Conservation (phyloP, 2,329 filamentous ascomycete genomes). For the Fusarium mexicanum region DNA sequence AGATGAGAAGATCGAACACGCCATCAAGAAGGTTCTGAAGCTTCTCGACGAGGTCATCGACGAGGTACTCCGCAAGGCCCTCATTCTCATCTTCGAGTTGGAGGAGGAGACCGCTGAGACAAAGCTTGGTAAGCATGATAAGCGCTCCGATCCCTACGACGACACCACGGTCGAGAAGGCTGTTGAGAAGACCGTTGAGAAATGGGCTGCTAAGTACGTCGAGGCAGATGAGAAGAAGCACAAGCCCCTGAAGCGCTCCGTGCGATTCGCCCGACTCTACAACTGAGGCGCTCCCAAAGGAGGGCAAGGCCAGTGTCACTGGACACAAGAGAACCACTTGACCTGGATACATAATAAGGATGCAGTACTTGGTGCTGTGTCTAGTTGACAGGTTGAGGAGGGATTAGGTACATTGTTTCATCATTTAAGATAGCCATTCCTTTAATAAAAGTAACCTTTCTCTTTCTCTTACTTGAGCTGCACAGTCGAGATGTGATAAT, state of each 20-base stretch:
- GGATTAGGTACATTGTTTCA: conserved; percentile 28
- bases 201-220: conserved; percentile 8
- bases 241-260: not conserved
- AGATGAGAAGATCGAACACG: not conserved
- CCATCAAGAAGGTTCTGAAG: conserved; percentile 5
- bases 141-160: conserved; percentile 13
- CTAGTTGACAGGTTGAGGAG: conserved; percentile 2
- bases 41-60: conserved; percentile 15
- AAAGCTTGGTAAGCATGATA: not conserved
- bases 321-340: not conserved
- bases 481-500: not conserved
- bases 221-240: conserved; percentile 1
- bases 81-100: conserved; percentile 11
- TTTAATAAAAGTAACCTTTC: conserved; percentile 32
- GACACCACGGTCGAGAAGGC: conserved; percentile 20
- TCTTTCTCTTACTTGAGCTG: conserved; percentile 2
- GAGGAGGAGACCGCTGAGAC: not conserved
- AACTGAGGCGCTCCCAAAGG: conserved; percentile 19
- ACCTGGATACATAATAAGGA: not conserved
- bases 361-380: not conserved
- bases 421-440: conserved; percentile 33
- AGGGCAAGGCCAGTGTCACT: conserved; percentile 2
- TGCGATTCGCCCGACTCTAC: conserved; percentile 32
- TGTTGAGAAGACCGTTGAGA: conserved; percentile 17
- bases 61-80: conserved; percentile 10